A percentile compares a stretch with the other conserved stretches of the same genome.
phyloP scores from a whole-genome alignment of 2,329 filamentous ascomycete species.

The Juglanconis oblonga region DNA sequence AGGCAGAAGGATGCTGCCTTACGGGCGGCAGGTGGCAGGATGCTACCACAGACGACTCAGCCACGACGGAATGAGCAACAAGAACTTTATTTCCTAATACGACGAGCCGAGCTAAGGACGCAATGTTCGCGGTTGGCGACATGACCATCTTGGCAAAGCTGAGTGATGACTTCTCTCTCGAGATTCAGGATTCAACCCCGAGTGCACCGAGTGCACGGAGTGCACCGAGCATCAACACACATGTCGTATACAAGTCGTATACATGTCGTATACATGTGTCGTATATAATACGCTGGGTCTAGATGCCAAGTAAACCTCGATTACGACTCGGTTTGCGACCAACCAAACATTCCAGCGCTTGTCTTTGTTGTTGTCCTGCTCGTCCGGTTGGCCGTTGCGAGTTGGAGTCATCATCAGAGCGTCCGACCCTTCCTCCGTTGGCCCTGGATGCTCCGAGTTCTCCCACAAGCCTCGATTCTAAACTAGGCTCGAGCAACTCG shows the following conservation, averaged over 20 bases:
- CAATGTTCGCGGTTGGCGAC: background rate
- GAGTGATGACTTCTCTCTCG: background rate
- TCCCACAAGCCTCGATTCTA: background rate
- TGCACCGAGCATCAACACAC: too few relatives aligned
- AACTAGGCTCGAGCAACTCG: constrained; percentile 1
- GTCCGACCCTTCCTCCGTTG: background rate
- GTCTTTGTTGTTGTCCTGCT: background rate
- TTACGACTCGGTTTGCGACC: constrained; percentile 8
- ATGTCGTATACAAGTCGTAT: too few relatives aligned
- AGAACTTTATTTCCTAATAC: background rate
- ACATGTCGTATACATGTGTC: background rate
- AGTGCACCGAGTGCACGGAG: too few relatives aligned
- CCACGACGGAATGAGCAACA: background rate
- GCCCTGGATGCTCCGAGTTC: background rate
- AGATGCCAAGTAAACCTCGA: constrained; percentile 3
- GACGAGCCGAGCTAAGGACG: background rate
- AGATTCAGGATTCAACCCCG: too few relatives aligned
- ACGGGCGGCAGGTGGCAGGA: background rate
- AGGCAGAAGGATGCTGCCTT: background rate
- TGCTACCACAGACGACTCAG: background rate
- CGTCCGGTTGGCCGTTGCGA: constrained; percentile 4
- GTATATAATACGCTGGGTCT: background rate
- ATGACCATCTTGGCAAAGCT: constrained; percentile 2
- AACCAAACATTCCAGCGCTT: constrained; percentile 4
- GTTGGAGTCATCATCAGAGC: background rate